Base-by-base conservation (phyloP, 2,329 filamentous ascomycete genomes). In the Arthrobotrys iridis region DNA sequence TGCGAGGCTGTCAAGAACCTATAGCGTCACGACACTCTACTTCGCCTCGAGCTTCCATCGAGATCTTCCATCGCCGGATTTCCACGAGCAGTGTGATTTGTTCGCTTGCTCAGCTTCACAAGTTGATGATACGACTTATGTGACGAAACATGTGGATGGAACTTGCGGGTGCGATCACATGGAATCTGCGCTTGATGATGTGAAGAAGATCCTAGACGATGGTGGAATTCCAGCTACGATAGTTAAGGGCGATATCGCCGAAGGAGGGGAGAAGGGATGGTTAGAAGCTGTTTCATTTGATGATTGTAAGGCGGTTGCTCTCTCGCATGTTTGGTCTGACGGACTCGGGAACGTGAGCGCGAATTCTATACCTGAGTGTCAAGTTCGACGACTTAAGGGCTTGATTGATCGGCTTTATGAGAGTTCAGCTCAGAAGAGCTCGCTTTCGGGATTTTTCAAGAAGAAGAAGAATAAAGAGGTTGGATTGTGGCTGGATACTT, bases 291-390 rank as follows among this genome's bases (percentile, higher is more conserved):
- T 58, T 52, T 46, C 66, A n/a, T 71, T 71, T 40, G 66, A 71
- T 4, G 52, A 58, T 20, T 71, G 66, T 20, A 63, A 58, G 37
- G 24, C 66, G 8, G 55, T 78, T 30, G 77, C 77, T 15, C 43
- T 78, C 18, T 78, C 77, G 11, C 77, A 78, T 33, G 77, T 77
- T 13, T 78, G 77, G 77, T 72, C 77, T 4, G 74, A 78, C n/a
- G 77, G 77, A 11, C 52, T 78, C 18, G 77, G 77, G 11, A 78
- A 77, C 22, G 70, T 68, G 10, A 26, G 18, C 7, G 52, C 35
- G n/a, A 77, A 77, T 52, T 71, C 68, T 26, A 73, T 78, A 33
- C 75, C 77, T 4, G 35, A 50, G n/a, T 78, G 77, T 30, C 77
- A 78, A 48, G 58, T 78, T 5, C 46, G 37, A 30, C 48, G 63